These are phyloP conservation scores for Chalaropsis ovoidea DNA, from an alignment of 2,329 filamentous ascomycete species.

Conservation along the genomic window DNA sequence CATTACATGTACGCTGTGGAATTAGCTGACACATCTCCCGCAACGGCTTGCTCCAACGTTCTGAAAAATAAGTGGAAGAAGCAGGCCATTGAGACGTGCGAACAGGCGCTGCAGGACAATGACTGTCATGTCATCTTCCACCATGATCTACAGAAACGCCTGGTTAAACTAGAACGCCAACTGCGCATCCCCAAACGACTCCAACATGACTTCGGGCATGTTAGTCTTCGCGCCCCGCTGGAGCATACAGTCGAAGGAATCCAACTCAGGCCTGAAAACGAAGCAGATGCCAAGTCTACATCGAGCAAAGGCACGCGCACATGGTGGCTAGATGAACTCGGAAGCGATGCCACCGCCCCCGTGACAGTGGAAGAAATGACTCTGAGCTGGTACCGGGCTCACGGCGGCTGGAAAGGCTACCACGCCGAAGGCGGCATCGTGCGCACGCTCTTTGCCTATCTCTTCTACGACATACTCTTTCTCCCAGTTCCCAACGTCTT, in stretches of 20 bases:
- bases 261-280: constrained; percentile 46
- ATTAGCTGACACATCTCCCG: constrained; percentile 36
- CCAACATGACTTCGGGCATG: constrained; percentile 88
- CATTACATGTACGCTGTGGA: constrained; percentile 70
- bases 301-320: constrained; percentile 54
- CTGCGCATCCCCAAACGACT: constrained; percentile 72
- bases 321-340: constrained; percentile 72
- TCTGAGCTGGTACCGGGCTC: constrained; percentile 67
- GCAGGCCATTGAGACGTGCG: constrained; percentile 68
- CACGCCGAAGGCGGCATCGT: constrained; percentile 87
- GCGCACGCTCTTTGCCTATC: constrained; percentile 78
- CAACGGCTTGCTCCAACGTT: constrained; percentile 30
- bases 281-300: background rate
- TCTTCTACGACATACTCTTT: constrained; percentile 91
- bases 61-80: constrained; percentile 71
- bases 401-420: constrained; percentile 80
- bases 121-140: constrained; percentile 89
- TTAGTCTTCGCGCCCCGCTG: constrained; percentile 62
- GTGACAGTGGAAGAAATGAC: constrained; percentile 94
- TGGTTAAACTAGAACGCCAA: constrained; percentile 79
- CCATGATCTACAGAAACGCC: constrained; percentile 85
- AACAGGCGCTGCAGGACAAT: constrained; percentile 73
- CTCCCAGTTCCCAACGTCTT: constrained; percentile 93
- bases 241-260: constrained; percentile 69
- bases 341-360: constrained; percentile 50